These are phyloP conservation scores for Rosa multiflora DNA, from an alignment of 306 rosid genomes.

Conservation along the genomic window DNA sequence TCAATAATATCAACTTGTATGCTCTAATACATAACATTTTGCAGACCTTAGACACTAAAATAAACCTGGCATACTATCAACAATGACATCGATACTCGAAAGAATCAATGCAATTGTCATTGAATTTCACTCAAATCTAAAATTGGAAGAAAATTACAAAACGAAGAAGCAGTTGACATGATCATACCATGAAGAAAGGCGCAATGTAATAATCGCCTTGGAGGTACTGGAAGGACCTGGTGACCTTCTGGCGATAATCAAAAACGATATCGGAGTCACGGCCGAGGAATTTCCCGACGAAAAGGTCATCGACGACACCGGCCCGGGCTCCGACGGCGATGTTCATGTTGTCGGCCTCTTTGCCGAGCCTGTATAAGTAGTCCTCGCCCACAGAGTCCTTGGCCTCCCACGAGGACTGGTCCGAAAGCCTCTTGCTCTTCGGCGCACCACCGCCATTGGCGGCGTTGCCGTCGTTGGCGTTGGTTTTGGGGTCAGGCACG, in stretches of 20 bases:
- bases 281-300: constrained; percentile 86
- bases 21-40: not conserved
- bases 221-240: constrained; percentile 76
- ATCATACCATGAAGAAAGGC: constrained; percentile 82
- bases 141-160: not conserved
- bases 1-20: not conserved
- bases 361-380: constrained; percentile 79
- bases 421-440: constrained; percentile 49
- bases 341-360: constrained; percentile 92
- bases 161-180: not conserved
- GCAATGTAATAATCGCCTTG: constrained; percentile 95
- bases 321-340: constrained; percentile 92
- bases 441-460: constrained; percentile 17
- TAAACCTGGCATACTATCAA: not conserved
- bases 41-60: not conserved
- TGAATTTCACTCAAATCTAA: not conserved
- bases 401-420: constrained; percentile 91
- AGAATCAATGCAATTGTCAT: not conserved
- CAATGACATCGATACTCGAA: not conserved
- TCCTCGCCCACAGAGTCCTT: constrained; percentile 75
- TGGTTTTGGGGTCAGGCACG: not conserved
- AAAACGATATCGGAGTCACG: constrained; percentile 91
- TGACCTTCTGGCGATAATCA: constrained; percentile 92
- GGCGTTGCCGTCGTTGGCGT: not conserved
- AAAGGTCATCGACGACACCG: constrained; percentile 76